phyloP scores from a whole-genome alignment of 192 early-diverging fungal species.

The Backusella mclennaniae region DNA sequence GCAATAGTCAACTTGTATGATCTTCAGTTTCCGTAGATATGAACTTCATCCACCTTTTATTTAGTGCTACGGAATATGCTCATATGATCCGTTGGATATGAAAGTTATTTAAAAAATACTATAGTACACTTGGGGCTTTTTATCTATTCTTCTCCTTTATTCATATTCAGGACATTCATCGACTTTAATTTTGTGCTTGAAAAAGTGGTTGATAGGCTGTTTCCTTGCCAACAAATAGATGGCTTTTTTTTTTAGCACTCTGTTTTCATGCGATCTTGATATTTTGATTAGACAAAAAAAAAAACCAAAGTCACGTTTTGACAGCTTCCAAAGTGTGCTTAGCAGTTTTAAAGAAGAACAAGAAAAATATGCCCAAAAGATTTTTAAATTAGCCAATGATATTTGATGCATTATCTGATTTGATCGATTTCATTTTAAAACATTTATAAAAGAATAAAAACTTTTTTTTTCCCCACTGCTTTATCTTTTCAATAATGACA shows the following conservation, averaged over 20 bases:
- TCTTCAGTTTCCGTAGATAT: no score
- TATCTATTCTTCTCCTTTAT: no score
- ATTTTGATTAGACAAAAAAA: no score
- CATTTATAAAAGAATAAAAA: not conserved
- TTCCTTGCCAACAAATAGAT: not conserved
- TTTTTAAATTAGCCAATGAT: not conserved
- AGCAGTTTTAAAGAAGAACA: not conserved
- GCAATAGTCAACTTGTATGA: no score
- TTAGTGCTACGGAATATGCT: not conserved
- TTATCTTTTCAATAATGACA: slow-evolving; percentile 21
- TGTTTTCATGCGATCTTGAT: no score
- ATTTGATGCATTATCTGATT: not conserved
- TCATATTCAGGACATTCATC: no score
- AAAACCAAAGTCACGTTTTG: not conserved
- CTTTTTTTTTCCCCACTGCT: not conserved
- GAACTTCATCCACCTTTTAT: not conserved
- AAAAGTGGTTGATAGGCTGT: no score
- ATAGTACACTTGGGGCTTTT: no score
- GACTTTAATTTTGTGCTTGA: no score
- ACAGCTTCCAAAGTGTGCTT: not conserved
- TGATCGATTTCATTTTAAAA: not conserved
- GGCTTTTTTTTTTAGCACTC: not conserved
- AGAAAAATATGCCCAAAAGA: not conserved
- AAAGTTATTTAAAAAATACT: not conserved
- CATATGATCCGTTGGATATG: not conserved